Evolutionary conservation across 108 stramenopile genomes (phyloP), one percentile per base, ranked within the genome.

Genomic region (Bacterosira constricta): DNA sequence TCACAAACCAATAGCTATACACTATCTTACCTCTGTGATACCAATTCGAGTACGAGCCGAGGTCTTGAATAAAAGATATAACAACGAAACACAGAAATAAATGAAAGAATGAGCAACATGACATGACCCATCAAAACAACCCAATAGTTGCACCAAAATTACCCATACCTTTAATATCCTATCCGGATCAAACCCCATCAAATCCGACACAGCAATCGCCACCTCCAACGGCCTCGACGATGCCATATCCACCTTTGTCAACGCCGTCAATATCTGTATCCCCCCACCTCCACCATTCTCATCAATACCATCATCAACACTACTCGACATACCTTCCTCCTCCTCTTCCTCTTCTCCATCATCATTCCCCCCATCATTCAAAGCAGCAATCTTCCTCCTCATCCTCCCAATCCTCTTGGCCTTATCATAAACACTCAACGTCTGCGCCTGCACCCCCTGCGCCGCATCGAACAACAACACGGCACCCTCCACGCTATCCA

Each of bases 361-460:
- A n/a, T n/a, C n/a, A n/a, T n/a, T n/a, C n/a, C n/a, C 23, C 49
- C 1, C 18, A 1, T 23, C 49, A 17, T 4, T 17, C 1, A 17
- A 2, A 17, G 1, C 49, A 3, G 63, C 32, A 84, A 42, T 73
- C 75, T 85, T 47, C 73, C 81, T 35, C 65, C 72, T 27, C 77
- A 58, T 20, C 87, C 64, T 51, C 74, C 70, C 76, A 91, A 81
- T 51, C 10, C 84, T 78, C 47, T 85, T 85, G 11, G 97, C 97
- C 69, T 94, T 94, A 75, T 97, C 96, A 64, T 95, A 85, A 7
- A 98, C 98, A 56, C 90, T 94, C 72, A 98, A 84, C 2, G 99
- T 97, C 59, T 99, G 99, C 4, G 99, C 99, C 72, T 99, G 97
- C 5, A 98, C 94, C 31, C 99, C 98, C 62, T 98, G 98, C 8